Evolutionary conservation across 1,139 yeast genomes (phyloP), one percentile per base, ranked within the genome.

Genomic region (Yamadazyma conglobata): DNA sequence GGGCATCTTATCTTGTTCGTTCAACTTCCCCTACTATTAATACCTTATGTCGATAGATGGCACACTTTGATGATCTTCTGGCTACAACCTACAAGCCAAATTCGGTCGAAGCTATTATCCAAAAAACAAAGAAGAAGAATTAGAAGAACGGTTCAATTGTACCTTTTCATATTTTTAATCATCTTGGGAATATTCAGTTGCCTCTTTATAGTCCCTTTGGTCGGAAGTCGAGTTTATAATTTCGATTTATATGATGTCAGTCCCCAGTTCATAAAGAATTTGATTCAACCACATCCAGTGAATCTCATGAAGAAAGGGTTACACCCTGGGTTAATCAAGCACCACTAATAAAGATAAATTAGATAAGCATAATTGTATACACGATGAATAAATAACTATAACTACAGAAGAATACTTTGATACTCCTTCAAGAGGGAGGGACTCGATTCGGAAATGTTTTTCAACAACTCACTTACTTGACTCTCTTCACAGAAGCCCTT

Each of bases 51-150:
- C 27, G 91, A 86, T 50, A 70, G 70, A 34, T 77, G 87, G 79
- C 96, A 88, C 50, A 76, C 93, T 1, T 62, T 80, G 56, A 71
- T 84, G 70, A 61, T 88, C 26, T 77, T 87, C 52, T 88, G 96
- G 96, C 60, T 86, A 32, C 71, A 67, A 29, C 95, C 95, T 1
- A 68, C 73, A 2, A 54, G 63, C 39, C 72, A 76, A 43, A 50
- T 73, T 27, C 56, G 72, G 28, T 55, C 72, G 34, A 54, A 72
- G 35, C 44, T 63, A 12, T 43, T 60, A 10, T 48, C 61, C 39
- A 38, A 64, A 70, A 46, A 59, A 46, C 43, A 55, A 52, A 28
- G 56, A 56, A 32, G 56, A 17, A 46, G 40, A 7, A 49, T 63
- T 17, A 48, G 58, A 23, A 38, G 48, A 6, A 50, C 65, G 54